phyloP scores from a whole-genome alignment of 345 rosid species.

The Boechera divaricarpa region DNA sequence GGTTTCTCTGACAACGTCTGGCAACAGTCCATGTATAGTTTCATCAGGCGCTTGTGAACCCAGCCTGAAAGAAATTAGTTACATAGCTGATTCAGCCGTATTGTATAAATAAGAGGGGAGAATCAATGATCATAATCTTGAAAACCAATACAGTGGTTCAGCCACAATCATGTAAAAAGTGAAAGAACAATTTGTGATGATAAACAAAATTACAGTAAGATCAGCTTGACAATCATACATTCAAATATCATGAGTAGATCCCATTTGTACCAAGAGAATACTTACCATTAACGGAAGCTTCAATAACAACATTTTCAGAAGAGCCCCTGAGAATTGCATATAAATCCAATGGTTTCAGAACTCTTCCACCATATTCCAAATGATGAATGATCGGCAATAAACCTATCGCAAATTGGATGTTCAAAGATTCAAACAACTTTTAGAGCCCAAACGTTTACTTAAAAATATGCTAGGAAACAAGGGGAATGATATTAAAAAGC shows the following conservation, averaged over 20 bases:
- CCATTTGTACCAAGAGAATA: constrained; percentile 25
- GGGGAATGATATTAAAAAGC: not conserved
- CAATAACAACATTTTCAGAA: constrained; percentile 54
- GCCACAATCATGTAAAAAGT: constrained; percentile 15
- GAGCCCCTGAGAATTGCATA: constrained; percentile 51
- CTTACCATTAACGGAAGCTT: constrained; percentile 69
- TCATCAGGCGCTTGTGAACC: constrained; percentile 94
- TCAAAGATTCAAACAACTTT: constrained; percentile 28
- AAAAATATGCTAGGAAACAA: not conserved
- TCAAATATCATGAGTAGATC: constrained; percentile 13
- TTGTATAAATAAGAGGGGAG: constrained; percentile 7
- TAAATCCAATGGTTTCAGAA: constrained; percentile 56
- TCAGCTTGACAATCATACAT: constrained; percentile 12
- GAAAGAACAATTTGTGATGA: constrained; percentile 11
- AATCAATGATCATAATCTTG: constrained; percentile 12
- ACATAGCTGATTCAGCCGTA: constrained; percentile 9
- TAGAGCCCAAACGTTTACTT: not conserved
- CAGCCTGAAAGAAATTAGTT: constrained; percentile 63
- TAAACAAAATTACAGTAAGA: not conserved
- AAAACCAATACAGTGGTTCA: constrained; percentile 9
- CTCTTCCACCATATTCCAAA: constrained; percentile 59
- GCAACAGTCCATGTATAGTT: constrained; percentile 82
- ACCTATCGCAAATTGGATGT: constrained; percentile 54
- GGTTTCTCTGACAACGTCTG: constrained; percentile 69
- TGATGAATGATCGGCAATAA: constrained; percentile 85